phyloP scores from a whole-genome alignment of 2,329 filamentous ascomycete genomes.

The Scolecobasidium constrictum region DNA sequence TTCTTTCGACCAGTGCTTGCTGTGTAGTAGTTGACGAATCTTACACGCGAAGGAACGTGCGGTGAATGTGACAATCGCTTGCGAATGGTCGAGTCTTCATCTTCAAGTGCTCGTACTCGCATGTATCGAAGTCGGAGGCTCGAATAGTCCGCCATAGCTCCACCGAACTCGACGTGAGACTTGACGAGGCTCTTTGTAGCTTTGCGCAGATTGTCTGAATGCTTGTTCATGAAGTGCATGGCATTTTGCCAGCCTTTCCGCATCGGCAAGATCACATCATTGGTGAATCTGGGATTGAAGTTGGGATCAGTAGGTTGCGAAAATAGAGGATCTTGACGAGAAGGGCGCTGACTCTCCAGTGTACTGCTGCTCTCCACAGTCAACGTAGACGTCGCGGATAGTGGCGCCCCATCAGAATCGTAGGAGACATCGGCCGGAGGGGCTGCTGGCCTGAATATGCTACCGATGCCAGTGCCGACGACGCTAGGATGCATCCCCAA shows the following conservation, averaged over 20 bases:
- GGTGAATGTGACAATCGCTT: constrained; percentile 24
- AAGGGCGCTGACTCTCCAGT: constrained; percentile 13
- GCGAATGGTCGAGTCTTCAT: constrained; percentile 41
- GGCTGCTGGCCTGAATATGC: constrained; percentile 52
- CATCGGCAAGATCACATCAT: constrained; percentile 60
- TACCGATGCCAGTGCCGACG: constrained; percentile 68
- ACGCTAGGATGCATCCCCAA: constrained; percentile 84
- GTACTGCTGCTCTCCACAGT: constrained; percentile 2
- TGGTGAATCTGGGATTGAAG: constrained; percentile 66
- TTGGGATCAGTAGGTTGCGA: constrained; percentile 41
- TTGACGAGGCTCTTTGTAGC: constrained; percentile 64
- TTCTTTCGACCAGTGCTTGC: constrained; percentile 64
- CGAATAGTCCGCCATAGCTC: constrained; percentile 65
- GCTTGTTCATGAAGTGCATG: constrained; percentile 71
- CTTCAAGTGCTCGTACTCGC: constrained; percentile 59
- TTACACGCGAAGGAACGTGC: constrained; percentile 37
- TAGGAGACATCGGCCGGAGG: background rate
- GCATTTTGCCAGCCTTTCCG: constrained; percentile 57
- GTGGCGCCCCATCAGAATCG: constrained; percentile 4
- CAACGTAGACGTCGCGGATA: constrained; percentile 11
- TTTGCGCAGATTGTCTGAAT: constrained; percentile 58
- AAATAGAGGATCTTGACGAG: constrained; percentile 25
- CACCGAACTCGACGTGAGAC: constrained; percentile 75
- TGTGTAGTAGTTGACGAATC: constrained; percentile 87
- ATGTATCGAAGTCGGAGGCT: constrained; percentile 61